Base-by-base conservation (phyloP, 2,329 filamentous ascomycete genomes). In the Epichloe sylvatica region DNA sequence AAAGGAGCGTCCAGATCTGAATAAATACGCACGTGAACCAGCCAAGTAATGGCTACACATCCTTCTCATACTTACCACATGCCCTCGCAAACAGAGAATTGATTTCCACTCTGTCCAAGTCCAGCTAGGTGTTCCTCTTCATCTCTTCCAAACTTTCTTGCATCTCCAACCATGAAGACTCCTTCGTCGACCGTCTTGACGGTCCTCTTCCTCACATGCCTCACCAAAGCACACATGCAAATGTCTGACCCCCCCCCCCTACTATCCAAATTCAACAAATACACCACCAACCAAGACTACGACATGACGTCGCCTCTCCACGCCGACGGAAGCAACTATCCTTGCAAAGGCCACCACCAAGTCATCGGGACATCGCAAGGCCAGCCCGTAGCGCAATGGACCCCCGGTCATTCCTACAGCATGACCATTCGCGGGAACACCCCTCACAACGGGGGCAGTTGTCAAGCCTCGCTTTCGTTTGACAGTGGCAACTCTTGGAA, bases 261-360 rank as follows among this genome's bases (percentile, higher is more conserved):
- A 55, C 66, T 66, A 48, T 76, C 73, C 59, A 75, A 74, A 64
- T 64, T 62, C 63, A 78, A 78, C 67, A 67, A 71, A 39, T 65
- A 70, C 58, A 63, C 69, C 54, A 57, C 60, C 52, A 64, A 74
- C 48, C 73, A 78, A 60, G 84, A 90, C 68, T 87, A 84, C 70
- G 77, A 76, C 57, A 86, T 87, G 69, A 86, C 80, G 34, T 72
- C 74, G 15, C 86, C 86, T 2, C 73, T 92, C 43, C 61, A 67
- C 2, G 60, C 71, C 21, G 69, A 72, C 52, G 82, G 83, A 30
- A 71, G 72, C 51, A 76, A 90, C 66, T 92, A 79, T 63, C 83
- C 86, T 7, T 92, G 86, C 76, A 89, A 89, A 70, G 80, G 81
- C 55, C 71, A 71, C 61, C 70, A 75, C 42, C 63, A 61, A 43